These are phyloP conservation scores for Quercus gilva DNA, from an alignment of 306 rosid genomes.

Conservation along the genomic window DNA sequence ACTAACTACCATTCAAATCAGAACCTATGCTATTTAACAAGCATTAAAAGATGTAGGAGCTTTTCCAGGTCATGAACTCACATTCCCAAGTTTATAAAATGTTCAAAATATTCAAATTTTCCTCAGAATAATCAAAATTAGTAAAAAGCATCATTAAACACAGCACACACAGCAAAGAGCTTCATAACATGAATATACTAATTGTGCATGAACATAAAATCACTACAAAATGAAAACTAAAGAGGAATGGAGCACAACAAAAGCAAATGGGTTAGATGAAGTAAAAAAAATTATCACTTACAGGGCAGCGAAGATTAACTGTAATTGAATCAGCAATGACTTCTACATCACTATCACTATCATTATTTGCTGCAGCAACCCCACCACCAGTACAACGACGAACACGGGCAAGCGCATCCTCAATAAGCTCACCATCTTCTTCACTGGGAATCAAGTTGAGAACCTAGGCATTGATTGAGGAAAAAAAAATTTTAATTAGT, in stretches of 20 bases:
- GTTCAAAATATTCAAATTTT: background rate
- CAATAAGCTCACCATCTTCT: constrained; percentile 76
- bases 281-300: constrained; percentile 37
- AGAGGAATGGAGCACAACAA: background rate
- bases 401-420: constrained; percentile 93
- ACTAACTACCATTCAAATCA: background rate
- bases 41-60: background rate
- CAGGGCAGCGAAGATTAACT: constrained; percentile 95
- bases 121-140: background rate
- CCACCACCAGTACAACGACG: constrained; percentile 83
- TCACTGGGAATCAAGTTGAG: constrained; percentile 76
- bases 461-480: constrained; percentile 40
- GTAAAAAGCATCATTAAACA: background rate
- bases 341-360: constrained; percentile 92
- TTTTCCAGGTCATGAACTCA: background rate
- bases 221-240: background rate
- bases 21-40: background rate
- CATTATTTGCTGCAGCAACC: constrained; percentile 62
- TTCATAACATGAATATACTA: too few relatives aligned
- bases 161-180: background rate
- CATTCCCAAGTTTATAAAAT: background rate
- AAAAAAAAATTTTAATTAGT: background rate
- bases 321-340: constrained; percentile 84
- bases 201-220: too few relatives aligned
- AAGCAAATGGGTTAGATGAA: background rate